Conservation (phyloP, 371 early-diverging fungal genomes). For the Lichtheimia hyalospora region DNA sequence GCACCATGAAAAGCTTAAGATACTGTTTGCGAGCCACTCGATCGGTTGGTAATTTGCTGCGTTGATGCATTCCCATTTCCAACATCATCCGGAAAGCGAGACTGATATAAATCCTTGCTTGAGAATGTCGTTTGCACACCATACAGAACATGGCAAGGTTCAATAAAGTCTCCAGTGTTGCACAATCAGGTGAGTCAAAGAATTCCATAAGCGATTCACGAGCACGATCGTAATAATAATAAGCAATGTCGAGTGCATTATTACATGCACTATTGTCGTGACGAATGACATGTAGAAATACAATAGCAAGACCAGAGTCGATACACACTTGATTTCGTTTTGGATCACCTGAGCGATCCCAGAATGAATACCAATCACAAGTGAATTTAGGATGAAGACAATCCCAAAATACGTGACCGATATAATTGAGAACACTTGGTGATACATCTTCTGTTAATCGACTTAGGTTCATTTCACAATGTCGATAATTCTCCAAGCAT, state of each 20-base stretch:
- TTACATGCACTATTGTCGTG: conserved; percentile 35
- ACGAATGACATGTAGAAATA: conserved; percentile 41
- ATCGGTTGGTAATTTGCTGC: conserved; percentile 16
- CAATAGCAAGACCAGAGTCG: conserved; percentile 44
- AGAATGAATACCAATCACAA: conserved; percentile 41
- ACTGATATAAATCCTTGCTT: conserved; percentile 38
- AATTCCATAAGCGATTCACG: conserved; percentile 41
- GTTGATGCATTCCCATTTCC: conserved; percentile 36
- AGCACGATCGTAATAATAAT: conserved; percentile 46
- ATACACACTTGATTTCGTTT: conserved; percentile 44
- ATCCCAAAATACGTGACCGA: conserved; percentile 47
- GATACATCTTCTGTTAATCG: conserved; percentile 37
- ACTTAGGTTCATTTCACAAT: conserved; percentile 27
- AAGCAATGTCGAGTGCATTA: conserved; percentile 35
- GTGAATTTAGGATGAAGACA: conserved; percentile 48
- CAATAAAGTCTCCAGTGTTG: conserved; percentile 42
- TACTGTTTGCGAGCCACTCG: conserved; percentile 27
- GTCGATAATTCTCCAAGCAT: conserved; percentile 31
- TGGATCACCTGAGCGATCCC: conserved; percentile 43
- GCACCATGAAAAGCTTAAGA: conserved; percentile 34
- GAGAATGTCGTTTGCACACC: conserved; percentile 39
- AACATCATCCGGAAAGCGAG: conserved; percentile 40
- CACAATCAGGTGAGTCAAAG: conserved; percentile 41
- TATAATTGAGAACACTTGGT: conserved; percentile 31
- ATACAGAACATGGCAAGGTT: conserved; percentile 41